Conservation (phyloP, 2,329 filamentous ascomycete species). For the Phoma sp. region DNA sequence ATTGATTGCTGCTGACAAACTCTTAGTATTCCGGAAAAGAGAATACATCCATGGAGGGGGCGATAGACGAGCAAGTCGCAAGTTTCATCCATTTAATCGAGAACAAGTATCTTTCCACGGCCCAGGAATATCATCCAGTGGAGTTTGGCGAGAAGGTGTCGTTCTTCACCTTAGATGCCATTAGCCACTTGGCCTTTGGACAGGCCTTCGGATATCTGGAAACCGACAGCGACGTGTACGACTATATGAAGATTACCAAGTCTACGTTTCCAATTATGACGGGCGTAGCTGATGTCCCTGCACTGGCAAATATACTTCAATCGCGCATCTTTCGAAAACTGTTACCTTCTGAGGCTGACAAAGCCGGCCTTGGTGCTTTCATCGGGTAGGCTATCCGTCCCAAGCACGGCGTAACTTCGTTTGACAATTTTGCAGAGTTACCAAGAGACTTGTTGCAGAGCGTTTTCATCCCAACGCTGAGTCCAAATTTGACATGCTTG, state of each 20-base stretch:
- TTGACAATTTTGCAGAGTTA: conserved; percentile 36
- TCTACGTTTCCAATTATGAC: conserved; percentile 15
- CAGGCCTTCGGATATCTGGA: conserved; percentile 57
- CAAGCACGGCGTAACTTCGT: too few species aligned
- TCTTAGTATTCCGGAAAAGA: conserved; percentile 52
- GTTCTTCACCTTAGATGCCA: conserved; percentile 62
- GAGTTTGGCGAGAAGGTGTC: conserved; percentile 57
- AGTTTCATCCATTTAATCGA: conserved; percentile 56
- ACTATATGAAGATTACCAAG: conserved; percentile 29
- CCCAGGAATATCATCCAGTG: conserved; percentile 40
- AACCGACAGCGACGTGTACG: conserved; percentile 55
- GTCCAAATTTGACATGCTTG: conserved; percentile 58
- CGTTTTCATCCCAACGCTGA: conserved; percentile 55
- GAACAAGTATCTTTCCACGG: conserved; percentile 48
- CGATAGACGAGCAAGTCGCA: conserved; percentile 55
- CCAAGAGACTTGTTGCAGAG: conserved; percentile 55
- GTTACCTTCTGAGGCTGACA: conserved; percentile 50
- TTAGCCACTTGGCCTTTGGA: conserved; percentile 60
- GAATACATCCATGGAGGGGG: conserved; percentile 56
- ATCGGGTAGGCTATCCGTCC: conserved; percentile 34
- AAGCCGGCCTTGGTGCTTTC: conserved; percentile 47
- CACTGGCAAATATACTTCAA: conserved; percentile 23
- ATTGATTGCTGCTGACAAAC: conserved; percentile 16
- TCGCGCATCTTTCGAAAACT: conserved; percentile 23
- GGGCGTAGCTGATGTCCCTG: conserved; percentile 21